Evolutionary conservation across 31 red algal species (phyloP).

Genomic region (Asparagopsis taxiformis): DNA sequence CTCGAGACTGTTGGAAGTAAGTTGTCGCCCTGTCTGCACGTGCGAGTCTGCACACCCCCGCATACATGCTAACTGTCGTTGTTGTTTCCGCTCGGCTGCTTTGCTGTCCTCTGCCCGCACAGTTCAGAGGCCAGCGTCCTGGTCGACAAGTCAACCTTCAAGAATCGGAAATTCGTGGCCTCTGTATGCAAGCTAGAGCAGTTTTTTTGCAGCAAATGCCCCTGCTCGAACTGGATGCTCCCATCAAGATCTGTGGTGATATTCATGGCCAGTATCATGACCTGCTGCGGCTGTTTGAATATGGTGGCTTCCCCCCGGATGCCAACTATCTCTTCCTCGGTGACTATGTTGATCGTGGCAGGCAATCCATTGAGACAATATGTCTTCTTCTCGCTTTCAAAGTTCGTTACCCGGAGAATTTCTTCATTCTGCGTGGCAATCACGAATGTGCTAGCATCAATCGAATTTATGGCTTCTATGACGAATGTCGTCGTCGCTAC

Average conservation of each 20-base stretch:
- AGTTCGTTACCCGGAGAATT: conserved; percentile 93
- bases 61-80: neutral
- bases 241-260: conserved; percentile 98
- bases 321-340: conserved; percentile 98
- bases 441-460: conserved; percentile 98
- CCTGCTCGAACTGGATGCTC: conserved; percentile 92
- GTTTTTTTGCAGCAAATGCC: conserved; percentile 83
- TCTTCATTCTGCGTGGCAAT: conserved; percentile 98
- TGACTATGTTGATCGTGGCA: conserved; percentile 98
- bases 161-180: conserved; percentile 82
- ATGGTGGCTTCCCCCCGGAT: conserved; percentile 94
- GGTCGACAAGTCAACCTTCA: conserved; percentile 86
- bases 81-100: neutral
- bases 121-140: conserved; percentile 65
- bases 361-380: conserved; percentile 93
- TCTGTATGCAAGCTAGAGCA: conserved; percentile 86
- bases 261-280: conserved; percentile 99
- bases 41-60: no score
- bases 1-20: conserved; percentile 48
- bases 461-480: conserved; percentile 98
- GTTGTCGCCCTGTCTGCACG: neutral
- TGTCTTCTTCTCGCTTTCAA: conserved; percentile 94
- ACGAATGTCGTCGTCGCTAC: conserved; percentile 94
- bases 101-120: neutral
- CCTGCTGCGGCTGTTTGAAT: conserved; percentile 96